Conservation (phyloP, 225 moss, liverwort and hornwort species). For the Sphagnum contortum region DNA sequence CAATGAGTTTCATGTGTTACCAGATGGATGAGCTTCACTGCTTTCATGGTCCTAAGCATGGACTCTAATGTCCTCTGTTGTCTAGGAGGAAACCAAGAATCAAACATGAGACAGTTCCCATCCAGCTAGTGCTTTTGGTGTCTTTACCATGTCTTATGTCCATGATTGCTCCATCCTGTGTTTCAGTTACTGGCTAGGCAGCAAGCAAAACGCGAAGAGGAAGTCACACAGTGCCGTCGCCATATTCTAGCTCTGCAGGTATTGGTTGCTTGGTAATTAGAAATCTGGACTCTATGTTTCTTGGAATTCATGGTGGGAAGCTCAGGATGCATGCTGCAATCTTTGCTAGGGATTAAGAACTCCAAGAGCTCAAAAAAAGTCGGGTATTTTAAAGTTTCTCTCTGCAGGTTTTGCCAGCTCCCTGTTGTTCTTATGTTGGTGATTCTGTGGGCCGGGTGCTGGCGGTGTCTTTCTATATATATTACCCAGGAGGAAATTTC, state of each 20-base stretch:
- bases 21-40: not conserved
- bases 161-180: too few relatives aligned
- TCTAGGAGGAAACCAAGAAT: too few relatives aligned
- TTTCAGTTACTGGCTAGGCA: conserved; percentile 60
- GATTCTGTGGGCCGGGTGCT: not conserved
- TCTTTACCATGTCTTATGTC: too few relatives aligned
- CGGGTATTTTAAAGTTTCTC: too few relatives aligned
- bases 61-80: too few relatives aligned
- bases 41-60: too few relatives aligned
- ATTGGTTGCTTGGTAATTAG: not conserved
- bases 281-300: not conserved
- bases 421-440: not conserved
- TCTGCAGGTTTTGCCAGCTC: not conserved
- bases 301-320: too few relatives aligned
- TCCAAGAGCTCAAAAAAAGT: too few relatives aligned
- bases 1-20: not conserved
- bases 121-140: too few relatives aligned
- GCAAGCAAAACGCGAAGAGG: conserved; percentile 95
- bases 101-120: too few relatives aligned
- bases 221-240: conserved; percentile 74
- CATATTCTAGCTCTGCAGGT: conserved; percentile 77
- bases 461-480: not conserved
- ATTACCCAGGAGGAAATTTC: conserved; percentile 68
- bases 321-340: too few relatives aligned
- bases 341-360: too few relatives aligned